These are phyloP conservation scores for Vickermania ingenoplastis DNA, from an alignment of 208 protist species.

Conservation along the genomic window DNA sequence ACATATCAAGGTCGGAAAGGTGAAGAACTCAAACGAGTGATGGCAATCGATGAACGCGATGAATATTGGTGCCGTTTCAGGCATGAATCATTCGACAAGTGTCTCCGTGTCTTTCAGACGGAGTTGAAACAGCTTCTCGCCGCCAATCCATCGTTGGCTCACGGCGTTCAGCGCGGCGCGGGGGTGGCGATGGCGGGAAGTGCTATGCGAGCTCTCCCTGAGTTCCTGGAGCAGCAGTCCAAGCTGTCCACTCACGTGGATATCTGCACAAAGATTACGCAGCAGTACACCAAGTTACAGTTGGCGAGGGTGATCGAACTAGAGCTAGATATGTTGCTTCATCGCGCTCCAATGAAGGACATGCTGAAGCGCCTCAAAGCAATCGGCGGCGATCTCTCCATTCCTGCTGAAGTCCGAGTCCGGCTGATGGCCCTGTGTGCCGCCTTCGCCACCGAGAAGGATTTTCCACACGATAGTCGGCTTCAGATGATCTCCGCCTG, in stretches of 20 bases:
- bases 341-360: slow-evolving; percentile 38
- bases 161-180: slow-evolving; percentile 6
- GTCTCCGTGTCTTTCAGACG: slow-evolving; percentile 40
- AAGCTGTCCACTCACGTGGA: slow-evolving; percentile 76
- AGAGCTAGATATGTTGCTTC: slow-evolving; percentile 55
- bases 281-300: slow-evolving; percentile 38
- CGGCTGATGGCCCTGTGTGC: slow-evolving; percentile 48
- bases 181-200: slow-evolving; percentile 5
- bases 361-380: slow-evolving; percentile 31
- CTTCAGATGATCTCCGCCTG: slow-evolving; percentile 46
- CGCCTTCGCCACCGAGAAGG: slow-evolving; percentile 28
- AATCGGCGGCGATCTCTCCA: slow-evolving; percentile 24
- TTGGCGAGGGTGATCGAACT: slow-evolving; percentile 50
- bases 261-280: slow-evolving; percentile 68
- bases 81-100: slow-evolving; percentile 49
- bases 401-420: slow-evolving; percentile 34
- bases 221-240: slow-evolving; percentile 66
- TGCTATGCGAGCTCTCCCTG: slow-evolving; percentile 45
- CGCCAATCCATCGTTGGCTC: slow-evolving; percentile 41
- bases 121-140: slow-evolving; percentile 48
- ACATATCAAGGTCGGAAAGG: slow-evolving; percentile 35
- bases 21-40: slow-evolving; percentile 21
- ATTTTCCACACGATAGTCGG: slow-evolving; percentile 58
- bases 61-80: slow-evolving; percentile 66
- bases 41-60: slow-evolving; percentile 58